phyloP scores from a whole-genome alignment of 225 moss, liverwort and hornwort genomes.

The Rhytidiadelphus loreus region DNA sequence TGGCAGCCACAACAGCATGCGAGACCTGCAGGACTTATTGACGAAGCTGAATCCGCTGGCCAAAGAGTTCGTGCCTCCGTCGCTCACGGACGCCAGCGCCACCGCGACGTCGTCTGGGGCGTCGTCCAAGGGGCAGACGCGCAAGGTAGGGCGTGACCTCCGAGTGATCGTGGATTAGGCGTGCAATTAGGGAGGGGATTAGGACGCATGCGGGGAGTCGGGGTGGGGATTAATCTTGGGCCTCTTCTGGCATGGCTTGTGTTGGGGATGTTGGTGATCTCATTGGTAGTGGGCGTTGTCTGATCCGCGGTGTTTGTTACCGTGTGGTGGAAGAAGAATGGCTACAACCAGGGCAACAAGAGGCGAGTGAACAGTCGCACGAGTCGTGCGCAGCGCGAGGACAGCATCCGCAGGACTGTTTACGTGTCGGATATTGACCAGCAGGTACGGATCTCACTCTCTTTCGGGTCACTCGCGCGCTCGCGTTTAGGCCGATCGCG shows the following conservation, averaged over 20 bases:
- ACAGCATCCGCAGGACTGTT: constrained; percentile 85
- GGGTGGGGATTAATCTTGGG: background rate
- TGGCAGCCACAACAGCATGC: constrained; percentile 74
- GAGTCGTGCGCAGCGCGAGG: constrained; percentile 90
- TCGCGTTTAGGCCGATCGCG: background rate
- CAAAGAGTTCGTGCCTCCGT: constrained; percentile 85
- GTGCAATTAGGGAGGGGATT: constrained; percentile 16
- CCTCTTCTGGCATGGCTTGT: background rate
- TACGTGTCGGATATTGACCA: constrained; percentile 98
- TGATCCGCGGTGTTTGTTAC: constrained; percentile 27
- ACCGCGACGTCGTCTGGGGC: constrained; percentile 27
- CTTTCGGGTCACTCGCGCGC: background rate
- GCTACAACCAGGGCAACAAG: constrained; percentile 64
- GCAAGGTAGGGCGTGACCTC: constrained; percentile 47
- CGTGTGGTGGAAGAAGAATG: constrained; percentile 66
- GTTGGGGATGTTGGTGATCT: background rate
- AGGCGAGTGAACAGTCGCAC: constrained; percentile 75
- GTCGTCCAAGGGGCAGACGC: constrained; percentile 49
- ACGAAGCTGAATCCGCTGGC: constrained; percentile 91
- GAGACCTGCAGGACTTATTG: constrained; percentile 83
- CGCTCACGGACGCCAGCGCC: constrained; percentile 47
- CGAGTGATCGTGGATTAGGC: background rate
- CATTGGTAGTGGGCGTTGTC: background rate
- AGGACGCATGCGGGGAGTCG: background rate
- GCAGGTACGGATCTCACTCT: constrained; percentile 45